Conservation (phyloP, 495 filamentous ascomycete genomes). For the Penicillium bovifimosum region DNA sequence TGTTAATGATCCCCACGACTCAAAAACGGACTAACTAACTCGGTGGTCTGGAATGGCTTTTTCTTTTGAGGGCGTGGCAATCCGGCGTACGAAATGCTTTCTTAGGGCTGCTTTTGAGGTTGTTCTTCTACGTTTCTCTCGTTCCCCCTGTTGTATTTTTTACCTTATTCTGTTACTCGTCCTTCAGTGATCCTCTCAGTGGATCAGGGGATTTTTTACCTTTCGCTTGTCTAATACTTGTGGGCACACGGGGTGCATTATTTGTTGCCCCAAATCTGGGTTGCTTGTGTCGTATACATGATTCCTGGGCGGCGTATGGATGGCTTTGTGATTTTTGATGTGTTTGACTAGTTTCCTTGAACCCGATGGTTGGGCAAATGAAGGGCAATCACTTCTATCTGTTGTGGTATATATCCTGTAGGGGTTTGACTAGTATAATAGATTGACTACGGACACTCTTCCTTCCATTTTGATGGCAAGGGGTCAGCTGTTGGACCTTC, state of each 20-base stretch:
- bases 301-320: conserved; percentile 24
- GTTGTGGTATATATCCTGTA: background rate
- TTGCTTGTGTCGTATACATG: conserved; percentile 28
- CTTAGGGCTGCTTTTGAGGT: conserved; percentile 22
- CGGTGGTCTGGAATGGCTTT: conserved; percentile 28
- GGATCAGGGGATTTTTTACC: conserved; percentile 14
- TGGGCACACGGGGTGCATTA: conserved; percentile 22
- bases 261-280: conserved; percentile 12
- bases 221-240: conserved; percentile 32
- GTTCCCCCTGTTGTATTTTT: conserved; percentile 19
- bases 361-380: conserved; percentile 16
- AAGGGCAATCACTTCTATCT: conserved; percentile 13
- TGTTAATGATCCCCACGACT: conserved; percentile 43
- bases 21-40: conserved; percentile 35
- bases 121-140: conserved; percentile 22
- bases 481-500: no score
- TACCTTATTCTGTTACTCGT: conserved; percentile 1
- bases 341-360: conserved; percentile 21
- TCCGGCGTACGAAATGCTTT: conserved; percentile 28
- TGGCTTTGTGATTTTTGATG: conserved; percentile 20
- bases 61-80: conserved; percentile 28
- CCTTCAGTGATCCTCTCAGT: conserved; percentile 14
- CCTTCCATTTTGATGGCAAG: no score
- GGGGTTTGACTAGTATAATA: no score
- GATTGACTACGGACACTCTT: no score